phyloP scores from a whole-genome alignment of 2,329 filamentous ascomycete genomes.

The Capronia americana region DNA sequence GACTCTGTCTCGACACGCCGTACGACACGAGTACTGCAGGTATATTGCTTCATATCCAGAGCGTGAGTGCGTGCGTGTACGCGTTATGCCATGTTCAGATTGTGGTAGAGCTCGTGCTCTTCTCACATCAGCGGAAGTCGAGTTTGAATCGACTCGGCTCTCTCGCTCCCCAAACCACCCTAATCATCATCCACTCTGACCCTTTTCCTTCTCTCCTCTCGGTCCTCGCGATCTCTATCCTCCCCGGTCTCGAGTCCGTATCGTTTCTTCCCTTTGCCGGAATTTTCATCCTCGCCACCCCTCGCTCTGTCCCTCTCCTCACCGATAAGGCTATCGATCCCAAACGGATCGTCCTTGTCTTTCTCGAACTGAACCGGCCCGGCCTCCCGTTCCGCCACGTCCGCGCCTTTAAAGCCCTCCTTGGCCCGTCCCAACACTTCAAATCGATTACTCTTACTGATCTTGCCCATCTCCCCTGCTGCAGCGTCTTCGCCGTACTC shows the following conservation, averaged over 20 bases:
- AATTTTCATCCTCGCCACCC: slow-evolving; percentile 33
- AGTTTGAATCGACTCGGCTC: no score
- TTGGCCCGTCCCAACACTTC: slow-evolving; percentile 83
- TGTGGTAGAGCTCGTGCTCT: not conserved
- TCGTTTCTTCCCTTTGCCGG: slow-evolving; percentile 69
- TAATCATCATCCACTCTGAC: slow-evolving; percentile 72
- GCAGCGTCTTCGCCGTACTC: slow-evolving; percentile 68
- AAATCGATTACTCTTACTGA: slow-evolving; percentile 84
- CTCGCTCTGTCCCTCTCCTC: slow-evolving; percentile 61
- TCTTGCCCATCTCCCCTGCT: slow-evolving; percentile 82
- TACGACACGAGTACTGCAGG: no score
- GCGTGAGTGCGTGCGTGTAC: no score
- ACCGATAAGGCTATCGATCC: slow-evolving; percentile 90
- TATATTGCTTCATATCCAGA: no score
- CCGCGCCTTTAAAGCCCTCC: slow-evolving; percentile 85
- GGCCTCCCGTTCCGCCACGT: slow-evolving; percentile 76
- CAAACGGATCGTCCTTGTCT: slow-evolving; percentile 84
- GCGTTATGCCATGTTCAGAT: no score
- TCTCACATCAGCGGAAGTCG: no score
- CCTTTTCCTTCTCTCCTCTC: slow-evolving; percentile 66
- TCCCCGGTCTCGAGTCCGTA: slow-evolving; percentile 70
- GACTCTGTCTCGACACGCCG: no score
- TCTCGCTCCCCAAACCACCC: not conserved
- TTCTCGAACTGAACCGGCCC: slow-evolving; percentile 97
- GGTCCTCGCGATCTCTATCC: slow-evolving; percentile 50